Percentiles rank a stretch among this genome's conserved stretches.
Conservation (phyloP, 2,329 filamentous ascomycete species). For the Penicillium italicum region DNA sequence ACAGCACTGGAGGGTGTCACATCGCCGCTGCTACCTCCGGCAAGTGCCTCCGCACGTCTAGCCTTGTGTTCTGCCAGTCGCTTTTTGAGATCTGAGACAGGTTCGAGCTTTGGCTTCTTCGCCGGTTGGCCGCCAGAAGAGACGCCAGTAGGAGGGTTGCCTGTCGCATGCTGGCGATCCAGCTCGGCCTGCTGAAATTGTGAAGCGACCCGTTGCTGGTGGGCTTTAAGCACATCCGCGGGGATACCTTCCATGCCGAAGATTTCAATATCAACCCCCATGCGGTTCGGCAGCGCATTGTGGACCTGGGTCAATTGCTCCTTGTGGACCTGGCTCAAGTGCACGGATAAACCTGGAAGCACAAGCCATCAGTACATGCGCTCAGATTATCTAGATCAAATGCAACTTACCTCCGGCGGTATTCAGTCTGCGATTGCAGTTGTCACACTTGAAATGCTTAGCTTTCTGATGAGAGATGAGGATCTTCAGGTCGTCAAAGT, state of each 20-base stretch:
- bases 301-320: slow-evolving; percentile 83
- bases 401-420: slow-evolving; percentile 79
- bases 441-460: slow-evolving; percentile 98
- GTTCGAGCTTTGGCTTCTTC: slow-evolving; percentile 70
- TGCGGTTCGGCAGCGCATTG: slow-evolving; percentile 83
- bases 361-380: slow-evolving; percentile 5
- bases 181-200: slow-evolving; percentile 83
- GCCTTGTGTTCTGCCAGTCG: slow-evolving; percentile 74
- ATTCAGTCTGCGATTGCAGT: slow-evolving; percentile 82
- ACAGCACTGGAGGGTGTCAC: slow-evolving; percentile 53
- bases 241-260: slow-evolving; percentile 98
- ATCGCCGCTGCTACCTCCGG: slow-evolving; percentile 55
- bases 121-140: slow-evolving; percentile 42
- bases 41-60: slow-evolving; percentile 58
- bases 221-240: slow-evolving; percentile 74
- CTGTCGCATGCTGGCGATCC: slow-evolving; percentile 75
- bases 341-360: slow-evolving; percentile 75
- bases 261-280: slow-evolving; percentile 86
- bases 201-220: slow-evolving; percentile 80
- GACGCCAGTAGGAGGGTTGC: slow-evolving; percentile 72
- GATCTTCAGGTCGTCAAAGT: slow-evolving; percentile 96
- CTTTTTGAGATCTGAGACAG: slow-evolving; percentile 72
- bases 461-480: slow-evolving; percentile 96
- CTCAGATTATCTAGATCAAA: neutral
- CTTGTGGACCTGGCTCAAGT: slow-evolving; percentile 99